Conservation (phyloP, 805 yeast species). For the Saccharomycopsis amapae region DNA sequence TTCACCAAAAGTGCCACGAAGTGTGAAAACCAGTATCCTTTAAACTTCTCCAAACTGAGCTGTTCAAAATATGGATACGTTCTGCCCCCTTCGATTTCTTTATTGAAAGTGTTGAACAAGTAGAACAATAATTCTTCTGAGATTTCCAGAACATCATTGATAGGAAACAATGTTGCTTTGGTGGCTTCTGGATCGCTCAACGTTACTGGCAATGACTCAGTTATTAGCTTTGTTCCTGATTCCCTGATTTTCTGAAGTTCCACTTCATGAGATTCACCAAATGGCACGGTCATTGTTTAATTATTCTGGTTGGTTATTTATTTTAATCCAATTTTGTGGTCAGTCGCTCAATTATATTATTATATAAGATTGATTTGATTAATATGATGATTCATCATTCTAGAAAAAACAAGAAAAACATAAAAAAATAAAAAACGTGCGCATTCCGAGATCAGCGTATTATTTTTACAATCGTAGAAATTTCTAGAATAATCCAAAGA, state of each 20-base stretch:
- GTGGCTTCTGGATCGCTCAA: constrained; percentile 36
- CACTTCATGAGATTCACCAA: constrained; percentile 5
- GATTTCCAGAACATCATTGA: constrained; percentile 39
- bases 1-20: constrained; percentile 58
- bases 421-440: too few relatives aligned
- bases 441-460: too few relatives aligned
- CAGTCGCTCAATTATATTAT: too few relatives aligned
- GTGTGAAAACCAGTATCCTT: constrained; percentile 58
- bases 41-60: constrained; percentile 43
- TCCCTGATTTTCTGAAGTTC: not conserved
- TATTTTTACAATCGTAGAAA: too few relatives aligned
- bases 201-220: constrained; percentile 33
- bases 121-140: constrained; percentile 44
- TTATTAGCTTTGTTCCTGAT: constrained; percentile 23
- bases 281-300: not conserved
- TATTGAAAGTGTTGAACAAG: constrained; percentile 48
- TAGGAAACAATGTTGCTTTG: constrained; percentile 55
- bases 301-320: not conserved
- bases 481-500: too few relatives aligned
- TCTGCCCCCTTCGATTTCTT: constrained; percentile 60
- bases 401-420: too few relatives aligned
- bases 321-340: too few relatives aligned
- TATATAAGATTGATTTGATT: too few relatives aligned
- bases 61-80: constrained; percentile 60
- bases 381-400: too few relatives aligned